Conservation (phyloP, 768 basidiomycete genomes). For the Rhodotorula paludigena region DNA sequence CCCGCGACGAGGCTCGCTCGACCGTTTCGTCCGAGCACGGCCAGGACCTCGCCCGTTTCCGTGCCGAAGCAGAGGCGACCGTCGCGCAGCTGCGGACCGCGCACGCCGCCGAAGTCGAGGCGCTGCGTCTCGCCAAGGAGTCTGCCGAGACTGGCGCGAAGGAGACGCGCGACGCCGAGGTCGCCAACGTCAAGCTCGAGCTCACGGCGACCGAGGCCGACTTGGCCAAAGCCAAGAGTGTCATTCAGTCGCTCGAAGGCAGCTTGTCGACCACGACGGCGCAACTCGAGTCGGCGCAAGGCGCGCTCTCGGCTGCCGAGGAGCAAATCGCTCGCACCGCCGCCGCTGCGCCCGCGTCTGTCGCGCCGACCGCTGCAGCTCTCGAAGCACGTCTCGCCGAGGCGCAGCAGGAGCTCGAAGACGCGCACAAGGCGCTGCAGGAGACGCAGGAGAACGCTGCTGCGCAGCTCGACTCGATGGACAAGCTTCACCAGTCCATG, state of each 20-base stretch:
- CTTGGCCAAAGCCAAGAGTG: constrained; percentile 63
- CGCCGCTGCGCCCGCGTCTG: constrained; percentile 44
- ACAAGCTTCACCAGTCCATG: constrained; percentile 47
- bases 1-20: background rate
- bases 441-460: constrained; percentile 22
- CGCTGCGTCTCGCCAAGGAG: constrained; percentile 56
- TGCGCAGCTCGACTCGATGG: constrained; percentile 19
- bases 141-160: constrained; percentile 52
- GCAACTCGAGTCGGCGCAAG: constrained; percentile 64
- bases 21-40: constrained; percentile 53
- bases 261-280: constrained; percentile 55
- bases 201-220: constrained; percentile 72
- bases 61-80: constrained; percentile 60
- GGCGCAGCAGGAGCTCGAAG: constrained; percentile 10
- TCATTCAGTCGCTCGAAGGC: constrained; percentile 35
- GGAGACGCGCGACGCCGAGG: constrained; percentile 54
- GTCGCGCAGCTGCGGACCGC: constrained; percentile 65
- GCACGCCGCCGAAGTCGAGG: constrained; percentile 60
- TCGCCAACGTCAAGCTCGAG: constrained; percentile 56
- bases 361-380: background rate
- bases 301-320: constrained; percentile 49
- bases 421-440: constrained; percentile 18
- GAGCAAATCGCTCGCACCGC: constrained; percentile 35
- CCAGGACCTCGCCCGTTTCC: constrained; percentile 66
- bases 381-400: constrained; percentile 6